Evolutionary conservation across 176 grass and related monocot species (phyloP).

Genomic region (Tillandsia leiboldiana): DNA sequence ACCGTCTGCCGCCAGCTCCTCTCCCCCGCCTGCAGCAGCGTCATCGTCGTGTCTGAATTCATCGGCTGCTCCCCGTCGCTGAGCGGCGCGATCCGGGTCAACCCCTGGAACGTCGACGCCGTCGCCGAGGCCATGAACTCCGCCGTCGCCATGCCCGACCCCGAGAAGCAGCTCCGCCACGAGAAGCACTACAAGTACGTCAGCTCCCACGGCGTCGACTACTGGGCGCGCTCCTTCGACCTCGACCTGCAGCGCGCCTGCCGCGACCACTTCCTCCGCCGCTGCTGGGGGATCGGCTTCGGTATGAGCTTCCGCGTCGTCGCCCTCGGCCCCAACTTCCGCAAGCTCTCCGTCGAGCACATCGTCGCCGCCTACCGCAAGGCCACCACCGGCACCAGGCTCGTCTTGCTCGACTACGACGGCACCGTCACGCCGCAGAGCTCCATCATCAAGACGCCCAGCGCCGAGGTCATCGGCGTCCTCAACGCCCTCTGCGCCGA

Average conservation of each 20-base stretch:
- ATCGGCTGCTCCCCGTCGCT: constrained; percentile 88
- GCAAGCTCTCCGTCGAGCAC: constrained; percentile 62
- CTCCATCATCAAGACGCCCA: constrained; percentile 54
- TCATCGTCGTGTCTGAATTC: constrained; percentile 82
- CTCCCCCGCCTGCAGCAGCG: constrained; percentile 44
- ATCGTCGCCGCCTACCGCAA: constrained; percentile 49
- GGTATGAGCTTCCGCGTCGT: constrained; percentile 90
- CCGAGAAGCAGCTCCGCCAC: constrained; percentile 75
- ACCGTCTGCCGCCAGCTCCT: constrained; percentile 76
- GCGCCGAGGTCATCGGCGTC: constrained; percentile 52
- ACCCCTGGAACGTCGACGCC: constrained; percentile 83
- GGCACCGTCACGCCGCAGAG: constrained; percentile 66
- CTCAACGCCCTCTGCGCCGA: constrained; percentile 69
- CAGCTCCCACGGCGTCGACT: constrained; percentile 75
- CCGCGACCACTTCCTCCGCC: constrained; percentile 69
- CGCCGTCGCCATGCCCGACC: constrained; percentile 46
- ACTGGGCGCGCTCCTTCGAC: constrained; percentile 74
- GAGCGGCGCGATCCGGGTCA: constrained; percentile 75
- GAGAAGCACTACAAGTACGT: constrained; percentile 98
- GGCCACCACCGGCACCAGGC: constrained; percentile 24
- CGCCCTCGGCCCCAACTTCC: constrained; percentile 68
- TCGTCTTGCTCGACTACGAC: constrained; percentile 92
- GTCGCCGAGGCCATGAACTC: constrained; percentile 73
- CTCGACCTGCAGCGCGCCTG: constrained; percentile 84
- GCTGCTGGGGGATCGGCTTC: constrained; percentile 86